Evolutionary conservation across 257 asterid species (phyloP), one percentile per base, ranked within the genome.

Genomic region (Nicotiana paniculata): DNA sequence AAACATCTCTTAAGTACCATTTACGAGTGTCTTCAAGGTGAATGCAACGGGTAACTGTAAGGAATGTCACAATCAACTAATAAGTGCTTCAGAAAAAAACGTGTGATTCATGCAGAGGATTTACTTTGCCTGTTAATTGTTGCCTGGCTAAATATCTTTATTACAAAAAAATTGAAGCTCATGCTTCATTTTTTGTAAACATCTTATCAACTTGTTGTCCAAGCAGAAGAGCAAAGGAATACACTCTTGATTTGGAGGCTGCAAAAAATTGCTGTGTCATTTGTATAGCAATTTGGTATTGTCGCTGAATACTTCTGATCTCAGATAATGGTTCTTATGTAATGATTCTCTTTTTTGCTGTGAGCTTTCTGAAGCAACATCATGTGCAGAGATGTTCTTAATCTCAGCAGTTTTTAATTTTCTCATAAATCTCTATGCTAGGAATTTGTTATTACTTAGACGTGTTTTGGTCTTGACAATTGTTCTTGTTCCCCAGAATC

Each of bases 371-470:
- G 79, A 74, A 7, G 62, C 79, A 48, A 46, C 79, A 48, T 74
- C 79, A 48, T 48, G 78, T 43, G 79, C 62, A 26, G 79, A 74
- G n/a, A 37, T 74, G 43, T 74, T 74, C 24, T 74, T 74, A 74
- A 13, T 26, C 62, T 74, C 26, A 74, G 62, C 62, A 48, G 61
- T 48, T 48, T 15, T 48, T 24, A 48, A 26, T 74, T 74, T 48
- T 18, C 33, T 48, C 4, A 24, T 48, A 26, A 74, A 74, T 30
- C 78, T 72, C 6, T 21, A 43, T 43, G 21, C 51, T 7, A 48
- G 26, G 48, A 74, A 24, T 74, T 21, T 72, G 79, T 46, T 1
- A 48, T 48, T 24, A 26, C 8, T 72, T 74, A 13, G 53, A 74
- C 6, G 9, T 12, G 4, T 13, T 74, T 74, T 43, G 59, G 59